Evolutionary conservation across 495 filamentous ascomycete species (phyloP), one percentile per base, ranked within the genome.

Genomic region (Xylaria venustula): DNA sequence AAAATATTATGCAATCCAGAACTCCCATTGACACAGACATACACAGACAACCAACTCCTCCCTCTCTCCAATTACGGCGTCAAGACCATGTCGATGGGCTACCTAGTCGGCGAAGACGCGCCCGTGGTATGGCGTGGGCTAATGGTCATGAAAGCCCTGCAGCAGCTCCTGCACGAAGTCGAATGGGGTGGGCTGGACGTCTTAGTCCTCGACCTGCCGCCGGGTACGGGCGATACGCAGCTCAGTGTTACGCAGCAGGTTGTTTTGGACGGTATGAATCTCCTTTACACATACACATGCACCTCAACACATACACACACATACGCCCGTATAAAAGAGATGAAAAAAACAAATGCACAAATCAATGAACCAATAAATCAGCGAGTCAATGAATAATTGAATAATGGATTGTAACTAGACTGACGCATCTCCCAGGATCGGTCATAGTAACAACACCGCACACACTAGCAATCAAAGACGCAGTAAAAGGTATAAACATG

Each of bases 61-160:
- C 95, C 95, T 0, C 75, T 98, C 23, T 89, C 88, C n/a, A 96
- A 94, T 70, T 98, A 97, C 77, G 95, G 93, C 55, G 83, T 99
- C 60, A 93, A 95, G 73, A 93, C 90, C 41, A 98, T 98, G 94
- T 96, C 91, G 2, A 97, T 99, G 88, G 95, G 95, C 47, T 98
- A 97, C 66, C 83, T 98, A 11, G 84, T 95, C 14, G 84, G 85
- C 59, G 87, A 90, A 66, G 82, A 86, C 36, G 85, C 85, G 0
- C 89, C 94, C 3, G 88, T 99, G n/a, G 90, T 91, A 37, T 99
- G 95, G 94, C 86, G 94, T 34, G 94, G 94, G 0, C 81, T 96
- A 19, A 98, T 99, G 92, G 90, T 98, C 17, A 93, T 93, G 79
- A 99, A 99, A 75, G 94, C 95, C 0, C 78, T 99, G 66, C 92